Evolutionary conservation across 2,329 filamentous ascomycete species (phyloP), one percentile per base, ranked within the genome.

Genomic region (Clathrospora elynae): DNA sequence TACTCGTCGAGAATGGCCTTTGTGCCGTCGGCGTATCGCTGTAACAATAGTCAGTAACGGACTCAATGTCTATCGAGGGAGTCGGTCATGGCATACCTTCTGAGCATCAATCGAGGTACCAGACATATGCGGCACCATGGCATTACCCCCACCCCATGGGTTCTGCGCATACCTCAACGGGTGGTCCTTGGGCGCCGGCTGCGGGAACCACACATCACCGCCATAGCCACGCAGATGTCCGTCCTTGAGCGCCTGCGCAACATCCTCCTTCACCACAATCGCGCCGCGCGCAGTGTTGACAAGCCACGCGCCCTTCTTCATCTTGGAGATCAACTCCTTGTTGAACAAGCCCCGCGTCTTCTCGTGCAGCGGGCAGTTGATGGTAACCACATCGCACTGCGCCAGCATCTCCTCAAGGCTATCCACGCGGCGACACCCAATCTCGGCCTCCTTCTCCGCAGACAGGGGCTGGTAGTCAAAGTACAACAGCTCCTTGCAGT

Each of bases 401-500:
- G 83, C 80, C 52, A 99, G 76, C 84, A 99, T 86, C 74, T 97
- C 92, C 81, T 96, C 91, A 66, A 99, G 85, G 66, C 72, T 82
- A 34, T 92, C 87, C 48, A 97, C 90, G 51, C 93, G 85, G 66
- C 90, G 83, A 83, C 86, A 91, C 73, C 92, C 92, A 75, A 97
- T 97, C 80, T 96, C 92, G 75, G 87, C 84, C 84, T 97, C 91
- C 64, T 84, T 80, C 79, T 96, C 90, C 49, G 89, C 68, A 49
- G 77, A 80, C 56, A 99, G 81, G 37, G 92, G 90, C 82, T 99
- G 93, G 87, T 99, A 99, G 79, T 99, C 93, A 73, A 88, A 97
- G 88, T 99, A 99, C 55, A 97, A 84, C 35, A 99, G 84, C 82
- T 97, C 92, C 86, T 96, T 96, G 89, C 93, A 99, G 81, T 96